Evolutionary conservation across 345 rosid species (phyloP).

Genomic region (Salix purpurea): DNA sequence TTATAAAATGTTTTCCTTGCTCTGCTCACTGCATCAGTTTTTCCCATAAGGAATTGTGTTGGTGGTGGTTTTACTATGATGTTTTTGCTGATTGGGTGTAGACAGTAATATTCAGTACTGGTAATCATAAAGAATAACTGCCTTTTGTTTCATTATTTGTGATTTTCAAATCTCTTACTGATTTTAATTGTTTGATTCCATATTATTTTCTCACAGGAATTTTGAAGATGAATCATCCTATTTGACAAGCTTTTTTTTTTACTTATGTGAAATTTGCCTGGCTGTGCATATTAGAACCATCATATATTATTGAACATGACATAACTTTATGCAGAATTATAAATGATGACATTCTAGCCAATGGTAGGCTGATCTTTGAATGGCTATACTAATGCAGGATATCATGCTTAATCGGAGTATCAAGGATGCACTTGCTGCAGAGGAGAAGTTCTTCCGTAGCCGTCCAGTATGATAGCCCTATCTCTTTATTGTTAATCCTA

Average conservation of each 20-base stretch:
- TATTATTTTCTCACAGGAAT: background rate
- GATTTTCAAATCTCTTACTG: background rate
- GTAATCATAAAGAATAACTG: background rate
- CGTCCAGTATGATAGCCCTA: constrained; percentile 64
- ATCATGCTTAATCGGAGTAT: constrained; percentile 74
- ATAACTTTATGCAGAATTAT: too few species aligned
- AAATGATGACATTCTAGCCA: background rate
- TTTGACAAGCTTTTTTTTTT: background rate
- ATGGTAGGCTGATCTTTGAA: background rate
- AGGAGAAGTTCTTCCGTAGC: constrained; percentile 75
- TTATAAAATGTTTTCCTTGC: background rate
- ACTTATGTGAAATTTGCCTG: background rate
- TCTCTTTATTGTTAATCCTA: constrained; percentile 7
- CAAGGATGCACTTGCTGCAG: constrained; percentile 86
- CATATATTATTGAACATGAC: too few species aligned
- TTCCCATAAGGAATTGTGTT: background rate
- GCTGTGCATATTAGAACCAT: background rate
- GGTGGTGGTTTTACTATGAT: background rate
- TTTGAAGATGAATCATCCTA: background rate
- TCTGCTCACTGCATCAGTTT: background rate
- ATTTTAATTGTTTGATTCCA: background rate
- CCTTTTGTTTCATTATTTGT: background rate
- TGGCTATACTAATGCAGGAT: constrained; percentile 44
- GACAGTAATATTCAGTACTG: background rate
- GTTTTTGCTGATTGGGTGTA: background rate